Conservation (phyloP, 306 rosid genomes). For the Lathyrus tuberosus region DNA sequence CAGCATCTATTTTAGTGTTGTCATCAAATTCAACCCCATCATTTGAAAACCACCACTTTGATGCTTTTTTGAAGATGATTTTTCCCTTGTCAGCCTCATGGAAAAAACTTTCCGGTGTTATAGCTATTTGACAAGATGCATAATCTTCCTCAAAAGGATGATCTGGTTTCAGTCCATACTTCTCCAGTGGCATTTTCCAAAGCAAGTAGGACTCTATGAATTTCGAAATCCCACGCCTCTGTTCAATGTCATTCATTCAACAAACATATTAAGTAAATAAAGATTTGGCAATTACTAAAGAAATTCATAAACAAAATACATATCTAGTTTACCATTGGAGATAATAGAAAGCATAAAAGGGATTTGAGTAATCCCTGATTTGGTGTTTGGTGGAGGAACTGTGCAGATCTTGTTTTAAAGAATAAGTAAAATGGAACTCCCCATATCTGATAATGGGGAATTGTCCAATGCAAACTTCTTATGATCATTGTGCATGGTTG, state of each 20-base stretch:
- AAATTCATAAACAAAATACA: neutral
- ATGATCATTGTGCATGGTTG: conserved; percentile 69
- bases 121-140: conserved; percentile 79
- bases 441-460: conserved; percentile 79
- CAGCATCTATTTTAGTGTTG: conserved; percentile 59
- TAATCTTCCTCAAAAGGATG: conserved; percentile 76
- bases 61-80: conserved; percentile 60
- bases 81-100: conserved; percentile 69
- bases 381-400: conserved; percentile 44
- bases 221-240: conserved; percentile 62
- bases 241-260: conserved; percentile 10
- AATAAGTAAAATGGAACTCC: conserved; percentile 64
- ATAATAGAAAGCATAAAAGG: conserved; percentile 50
- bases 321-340: conserved; percentile 55
- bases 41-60: conserved; percentile 62
- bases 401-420: conserved; percentile 48
- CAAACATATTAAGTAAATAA: neutral
- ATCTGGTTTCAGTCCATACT: conserved; percentile 67
- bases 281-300: neutral
- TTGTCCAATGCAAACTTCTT: conserved; percentile 70
- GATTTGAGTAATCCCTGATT: conserved; percentile 53
- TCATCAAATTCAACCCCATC: conserved; percentile 73
- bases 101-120: conserved; percentile 67
- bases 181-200: conserved; percentile 66
- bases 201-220: conserved; percentile 62